Percentiles rank a stretch among this genome's conserved stretches.
Conservation (phyloP, 208 protist genomes). For the Novymonas esmeraldas region DNA sequence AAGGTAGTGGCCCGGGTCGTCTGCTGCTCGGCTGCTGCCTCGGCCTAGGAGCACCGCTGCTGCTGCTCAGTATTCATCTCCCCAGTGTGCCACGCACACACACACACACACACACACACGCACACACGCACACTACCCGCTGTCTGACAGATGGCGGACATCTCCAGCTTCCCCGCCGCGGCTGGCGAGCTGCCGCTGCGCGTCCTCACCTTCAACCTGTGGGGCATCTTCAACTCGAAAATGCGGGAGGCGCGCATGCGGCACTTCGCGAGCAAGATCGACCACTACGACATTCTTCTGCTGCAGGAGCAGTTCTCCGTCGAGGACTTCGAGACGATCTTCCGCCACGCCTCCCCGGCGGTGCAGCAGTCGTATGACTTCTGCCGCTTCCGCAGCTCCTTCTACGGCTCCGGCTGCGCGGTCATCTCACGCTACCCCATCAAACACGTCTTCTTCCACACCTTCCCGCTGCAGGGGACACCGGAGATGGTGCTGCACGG, state of each 20-base stretch:
- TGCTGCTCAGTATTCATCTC: too few species aligned
- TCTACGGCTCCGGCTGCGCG: slow-evolving; percentile 86
- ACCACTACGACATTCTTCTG: slow-evolving; percentile 81
- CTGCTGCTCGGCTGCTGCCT: background rate
- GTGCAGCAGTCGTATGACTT: slow-evolving; percentile 65
- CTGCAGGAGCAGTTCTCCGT: slow-evolving; percentile 88
- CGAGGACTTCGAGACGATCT: slow-evolving; percentile 76
- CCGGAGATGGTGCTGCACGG: slow-evolving; percentile 87
- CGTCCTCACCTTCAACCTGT: slow-evolving; percentile 87
- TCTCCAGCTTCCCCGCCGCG: background rate
- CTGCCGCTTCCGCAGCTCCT: slow-evolving; percentile 77
- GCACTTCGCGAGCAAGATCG: slow-evolving; percentile 78
- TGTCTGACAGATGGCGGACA: background rate
- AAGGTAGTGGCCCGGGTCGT: too few species aligned
- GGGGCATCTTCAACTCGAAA: slow-evolving; percentile 93
- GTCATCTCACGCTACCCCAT: slow-evolving; percentile 88
- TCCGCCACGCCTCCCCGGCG: slow-evolving; percentile 32
- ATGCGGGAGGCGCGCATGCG: slow-evolving; percentile 74
- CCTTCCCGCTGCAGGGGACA: slow-evolving; percentile 81
- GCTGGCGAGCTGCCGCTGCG: slow-evolving; percentile 39
- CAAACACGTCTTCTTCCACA: slow-evolving; percentile 72
- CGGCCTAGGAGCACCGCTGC: too few species aligned
- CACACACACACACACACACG: background rate
- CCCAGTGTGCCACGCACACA: too few species aligned
- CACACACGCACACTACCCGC: too few species aligned